Evolutionary conservation across 106 monocot species (phyloP), one percentile per base, ranked within the genome.

Genomic region (Dendrobium nobile): DNA sequence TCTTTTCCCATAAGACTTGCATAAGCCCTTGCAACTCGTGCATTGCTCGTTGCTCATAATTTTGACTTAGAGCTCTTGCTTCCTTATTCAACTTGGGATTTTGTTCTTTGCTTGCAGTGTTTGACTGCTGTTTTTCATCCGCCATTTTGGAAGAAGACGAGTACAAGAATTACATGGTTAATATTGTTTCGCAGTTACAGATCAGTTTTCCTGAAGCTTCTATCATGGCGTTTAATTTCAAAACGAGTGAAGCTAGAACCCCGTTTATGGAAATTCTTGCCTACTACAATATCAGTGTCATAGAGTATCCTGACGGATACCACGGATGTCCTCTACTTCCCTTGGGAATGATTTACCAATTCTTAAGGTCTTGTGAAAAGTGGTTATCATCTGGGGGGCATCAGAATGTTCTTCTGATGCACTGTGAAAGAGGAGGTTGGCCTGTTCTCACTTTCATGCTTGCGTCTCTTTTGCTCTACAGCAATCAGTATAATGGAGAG

Each of bases 371-470:
- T 17, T 85, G 89, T 68, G 95, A 99, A 55, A 91, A 84, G 70
- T 95, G 91, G 95, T 82, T 99, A 67, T 85, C 91, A 26, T 24
- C 84, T n/a, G 91, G 84, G 79, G 87, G 83, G 28, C 88, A 91
- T 28, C 89, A 93, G 75, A 99, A 95, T 80, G 82, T 95, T 43
- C 75, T 99, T 78, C 80, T 99, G 54, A 93, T 99, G 91, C 99
- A 99, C 75, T 99, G 99, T 74, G 95, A 99, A 82, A 88, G 82
- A 85, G 95, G 91, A 47, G 95, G 99, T 8, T 99, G 99, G 99
- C 99, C 95, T 3, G 80, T 95, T 59, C 87, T 99, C 78, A 87
- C 99, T 42, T 99, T 99, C 74, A 93, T 99, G 93, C 95, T 99
- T 77, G 93, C 99, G 9, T 85, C 88, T 78, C 88, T 95, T 72